Base-by-base conservation (phyloP, 805 yeast genomes). In the Ogataea henricii region DNA sequence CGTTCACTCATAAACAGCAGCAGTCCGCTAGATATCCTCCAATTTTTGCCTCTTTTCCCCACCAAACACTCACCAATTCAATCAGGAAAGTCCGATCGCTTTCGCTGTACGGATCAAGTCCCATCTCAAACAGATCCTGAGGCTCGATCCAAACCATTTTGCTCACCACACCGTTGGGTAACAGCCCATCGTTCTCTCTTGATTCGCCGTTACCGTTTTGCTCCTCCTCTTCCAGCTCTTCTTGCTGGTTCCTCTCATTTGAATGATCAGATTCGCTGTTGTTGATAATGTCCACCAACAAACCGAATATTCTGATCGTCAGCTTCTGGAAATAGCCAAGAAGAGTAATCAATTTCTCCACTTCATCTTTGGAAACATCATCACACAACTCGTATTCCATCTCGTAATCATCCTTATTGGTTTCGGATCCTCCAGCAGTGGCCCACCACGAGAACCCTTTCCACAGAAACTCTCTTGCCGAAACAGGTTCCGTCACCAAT, bases 371-470 rank as follows among this genome's bases (percentile, higher is more conserved):
- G 21, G 50, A 34, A 13, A 58, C 20, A 32, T 54, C 55, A 16
- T 59, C 62, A 49, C 61, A 62, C 36, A 46, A 40, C 32, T 59
- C 67, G 41, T 45, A 49, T 38, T 76, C 81, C 16, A 68, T 49
- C 25, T 67, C 71, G 29, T 63, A 66, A 34, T 74, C 77, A 23
- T 68, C 71, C 39, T 69, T 51, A 67, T 17, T 60, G 20, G 63
- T 64, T 13, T 71, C 69, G 34, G 75, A 72, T 49, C 83, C 86
- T 7, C 94, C 96, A 1, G 94, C 92, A 25, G 87, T 77, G 2
- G 96, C 96, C 89, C 92, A 87, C 94, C 94, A 87, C 17, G 86
- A 69, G 49, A 87, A 76, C 0, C 90, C 90, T 45, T 78, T 72
- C 87, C 87, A 83, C 1, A 83, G 69, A 34, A 77, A 69, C 55